Evolutionary conservation across 2,329 filamentous ascomycete genomes (phyloP).

Genomic region (Chaetomium sp.): DNA sequence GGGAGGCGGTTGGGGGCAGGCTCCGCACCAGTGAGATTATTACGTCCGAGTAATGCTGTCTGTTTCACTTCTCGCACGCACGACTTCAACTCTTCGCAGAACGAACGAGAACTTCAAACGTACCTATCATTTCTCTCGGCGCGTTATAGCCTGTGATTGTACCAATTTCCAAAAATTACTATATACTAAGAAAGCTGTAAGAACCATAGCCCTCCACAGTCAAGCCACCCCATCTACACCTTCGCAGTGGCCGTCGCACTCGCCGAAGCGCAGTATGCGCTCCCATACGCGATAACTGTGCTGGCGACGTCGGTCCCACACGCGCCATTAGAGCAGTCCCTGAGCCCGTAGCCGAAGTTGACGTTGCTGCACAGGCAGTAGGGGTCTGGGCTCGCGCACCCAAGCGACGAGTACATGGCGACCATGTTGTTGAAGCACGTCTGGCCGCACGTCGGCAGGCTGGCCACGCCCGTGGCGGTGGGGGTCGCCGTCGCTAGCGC

Average conservation of each 20-base stretch:
- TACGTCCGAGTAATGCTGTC: neutral
- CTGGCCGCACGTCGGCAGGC: slow-evolving; percentile 8
- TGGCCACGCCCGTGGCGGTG: neutral
- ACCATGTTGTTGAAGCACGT: slow-evolving; percentile 8
- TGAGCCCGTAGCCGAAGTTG: neutral
- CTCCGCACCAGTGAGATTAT: neutral
- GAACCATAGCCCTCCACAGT: too few relatives aligned
- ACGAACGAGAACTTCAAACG: too few relatives aligned
- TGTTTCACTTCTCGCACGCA: too few relatives aligned
- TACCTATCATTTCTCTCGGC: too few relatives aligned
- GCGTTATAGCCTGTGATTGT: too few relatives aligned
- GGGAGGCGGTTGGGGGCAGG: neutral
- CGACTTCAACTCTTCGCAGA: too few relatives aligned
- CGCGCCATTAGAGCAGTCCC: slow-evolving; percentile 11
- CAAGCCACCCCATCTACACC: too few relatives aligned
- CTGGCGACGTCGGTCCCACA: neutral
- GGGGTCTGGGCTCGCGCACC: neutral
- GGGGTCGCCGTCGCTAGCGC: neutral
- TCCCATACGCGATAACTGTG: slow-evolving; percentile 7
- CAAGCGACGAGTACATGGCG: neutral
- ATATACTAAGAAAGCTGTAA: too few relatives aligned
- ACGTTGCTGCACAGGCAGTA: neutral
- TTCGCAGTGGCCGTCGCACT: neutral
- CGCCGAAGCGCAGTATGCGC: slow-evolving; percentile 6
- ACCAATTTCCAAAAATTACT: too few relatives aligned